Conservation (phyloP, 192 early-diverging fungal genomes). For the Chytriomyces confervae region DNA sequence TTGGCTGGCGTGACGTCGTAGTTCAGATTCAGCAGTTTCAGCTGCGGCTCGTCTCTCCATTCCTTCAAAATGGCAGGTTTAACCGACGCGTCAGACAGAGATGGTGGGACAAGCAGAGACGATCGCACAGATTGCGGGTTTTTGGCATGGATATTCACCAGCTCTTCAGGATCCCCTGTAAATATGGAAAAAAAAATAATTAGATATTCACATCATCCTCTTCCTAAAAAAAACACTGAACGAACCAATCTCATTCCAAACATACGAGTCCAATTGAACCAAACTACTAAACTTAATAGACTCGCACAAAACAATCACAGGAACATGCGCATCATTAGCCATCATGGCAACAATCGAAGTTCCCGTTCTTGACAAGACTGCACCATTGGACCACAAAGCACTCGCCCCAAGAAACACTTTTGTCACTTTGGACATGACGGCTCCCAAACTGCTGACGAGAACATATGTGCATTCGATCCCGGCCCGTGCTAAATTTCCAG, state of each 20-base stretch:
- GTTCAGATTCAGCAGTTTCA: constrained; percentile 86
- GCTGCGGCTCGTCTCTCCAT: constrained; percentile 79
- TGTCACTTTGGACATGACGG: constrained; percentile 78
- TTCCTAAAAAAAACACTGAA: neutral
- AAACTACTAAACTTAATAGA: constrained; percentile 94
- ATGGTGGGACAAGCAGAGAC: constrained; percentile 23
- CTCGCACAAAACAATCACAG: constrained; percentile 94
- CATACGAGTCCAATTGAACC: constrained; percentile 93
- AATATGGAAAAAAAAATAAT: neutral
- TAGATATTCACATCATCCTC: constrained; percentile 6
- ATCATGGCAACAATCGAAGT: constrained; percentile 91
- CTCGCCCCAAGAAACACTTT: constrained; percentile 97
- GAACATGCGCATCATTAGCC: constrained; percentile 85
- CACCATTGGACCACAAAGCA: constrained; percentile 90
- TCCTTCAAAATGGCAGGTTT: constrained; percentile 41
- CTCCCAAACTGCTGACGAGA: constrained; percentile 68
- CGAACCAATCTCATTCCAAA: constrained; percentile 91
- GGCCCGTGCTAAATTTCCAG: constrained; percentile 60
- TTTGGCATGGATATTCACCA: constrained; percentile 63
- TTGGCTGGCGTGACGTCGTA: constrained; percentile 97
- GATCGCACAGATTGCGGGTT: constrained; percentile 31
- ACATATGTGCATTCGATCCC: constrained; percentile 81
- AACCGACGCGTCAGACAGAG: neutral
- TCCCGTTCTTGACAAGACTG: constrained; percentile 86
- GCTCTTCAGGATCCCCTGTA: constrained; percentile 78